A percentile compares a stretch with the other conserved stretches of the same genome.
These are phyloP conservation scores for Clavispora asparagi DNA, from an alignment of 805 yeast species.

Conservation along the genomic window DNA sequence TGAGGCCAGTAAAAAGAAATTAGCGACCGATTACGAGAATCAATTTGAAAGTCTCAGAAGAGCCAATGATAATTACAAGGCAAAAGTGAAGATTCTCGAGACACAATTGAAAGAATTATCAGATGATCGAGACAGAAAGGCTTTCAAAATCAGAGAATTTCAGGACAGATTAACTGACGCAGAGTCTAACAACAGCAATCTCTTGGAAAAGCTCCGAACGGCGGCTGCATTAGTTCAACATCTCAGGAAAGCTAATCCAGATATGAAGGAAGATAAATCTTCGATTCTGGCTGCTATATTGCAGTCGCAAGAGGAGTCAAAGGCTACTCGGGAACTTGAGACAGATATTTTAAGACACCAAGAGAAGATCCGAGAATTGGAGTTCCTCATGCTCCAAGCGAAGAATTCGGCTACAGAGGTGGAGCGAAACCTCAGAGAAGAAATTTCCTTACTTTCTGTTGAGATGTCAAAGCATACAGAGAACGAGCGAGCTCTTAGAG, in stretches of 20 bases:
- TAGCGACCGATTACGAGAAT: slow-evolving; percentile 17
- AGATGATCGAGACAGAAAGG: not conserved
- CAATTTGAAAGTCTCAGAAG: slow-evolving; percentile 16
- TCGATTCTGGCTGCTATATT: slow-evolving; percentile 37
- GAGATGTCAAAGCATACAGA: not conserved
- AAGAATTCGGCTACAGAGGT: not conserved
- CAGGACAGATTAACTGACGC: slow-evolving; percentile 22
- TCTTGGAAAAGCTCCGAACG: slow-evolving; percentile 38
- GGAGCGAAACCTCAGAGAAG: not conserved
- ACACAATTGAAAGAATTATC: slow-evolving; percentile 2
- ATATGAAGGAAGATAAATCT: slow-evolving; percentile 13
- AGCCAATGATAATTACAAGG: slow-evolving; percentile 21
- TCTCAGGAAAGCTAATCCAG: slow-evolving; percentile 19
- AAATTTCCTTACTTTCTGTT: not conserved
- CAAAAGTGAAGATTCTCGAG: slow-evolving; percentile 14
- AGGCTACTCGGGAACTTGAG: not conserved
- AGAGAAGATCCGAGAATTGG: not conserved
- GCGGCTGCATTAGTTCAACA: slow-evolving; percentile 33
- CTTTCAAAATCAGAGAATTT: slow-evolving; percentile 11
- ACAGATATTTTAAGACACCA: not conserved
- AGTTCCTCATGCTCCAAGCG: not conserved
- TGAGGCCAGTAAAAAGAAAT: slow-evolving; percentile 30
- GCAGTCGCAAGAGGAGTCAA: not conserved
- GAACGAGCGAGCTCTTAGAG: not conserved
- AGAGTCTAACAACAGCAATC: slow-evolving; percentile 28